A percentile compares a stretch with the other conserved stretches of the same genome.
These are phyloP conservation scores for Peronosclerospora sorghi DNA, from an alignment of 352 stramenopile genomes.

Conservation along the genomic window DNA sequence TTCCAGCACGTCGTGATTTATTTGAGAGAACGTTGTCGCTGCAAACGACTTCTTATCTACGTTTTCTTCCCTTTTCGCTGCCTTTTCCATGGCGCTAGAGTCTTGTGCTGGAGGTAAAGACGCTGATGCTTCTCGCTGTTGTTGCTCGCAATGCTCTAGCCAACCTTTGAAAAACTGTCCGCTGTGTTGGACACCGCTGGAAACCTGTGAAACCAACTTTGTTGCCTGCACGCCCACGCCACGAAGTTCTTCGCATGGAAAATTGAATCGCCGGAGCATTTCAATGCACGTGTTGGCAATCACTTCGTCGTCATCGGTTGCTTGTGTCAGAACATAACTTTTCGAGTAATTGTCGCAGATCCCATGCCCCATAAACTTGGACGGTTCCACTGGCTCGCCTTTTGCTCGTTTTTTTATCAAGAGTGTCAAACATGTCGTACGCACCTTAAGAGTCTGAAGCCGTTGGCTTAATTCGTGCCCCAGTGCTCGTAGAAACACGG, in stretches of 20 bases:
- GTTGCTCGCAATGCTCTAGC: constrained; percentile 26
- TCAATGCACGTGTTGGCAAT: constrained; percentile 47
- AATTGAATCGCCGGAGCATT: constrained; percentile 46
- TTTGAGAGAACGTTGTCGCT: constrained; percentile 37
- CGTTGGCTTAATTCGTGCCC: constrained; percentile 59
- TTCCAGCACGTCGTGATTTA: constrained; percentile 48
- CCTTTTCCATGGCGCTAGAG: background rate
- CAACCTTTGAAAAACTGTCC: constrained; percentile 45
- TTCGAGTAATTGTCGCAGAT: constrained; percentile 83
- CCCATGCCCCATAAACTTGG: constrained; percentile 84
- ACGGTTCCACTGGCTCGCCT: constrained; percentile 53
- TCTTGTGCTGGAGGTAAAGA: background rate
- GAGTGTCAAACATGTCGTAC: constrained; percentile 59
- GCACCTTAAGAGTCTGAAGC: constrained; percentile 47
- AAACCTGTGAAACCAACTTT: constrained; percentile 34
- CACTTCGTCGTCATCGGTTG: constrained; percentile 42
- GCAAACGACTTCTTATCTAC: background rate
- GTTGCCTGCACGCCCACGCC: constrained; percentile 71
- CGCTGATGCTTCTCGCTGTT: background rate
- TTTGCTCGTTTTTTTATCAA: constrained; percentile 73
- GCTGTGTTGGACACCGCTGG: constrained; percentile 9
- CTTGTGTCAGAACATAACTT: constrained; percentile 37
- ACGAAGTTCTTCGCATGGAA: constrained; percentile 50
- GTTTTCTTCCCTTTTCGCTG: constrained; percentile 7
- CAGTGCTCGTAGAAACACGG: constrained; percentile 72